These are phyloP conservation scores for Pseudogymnoascus sp. DNA, from an alignment of 2,329 filamentous ascomycete genomes.

Conservation along the genomic window DNA sequence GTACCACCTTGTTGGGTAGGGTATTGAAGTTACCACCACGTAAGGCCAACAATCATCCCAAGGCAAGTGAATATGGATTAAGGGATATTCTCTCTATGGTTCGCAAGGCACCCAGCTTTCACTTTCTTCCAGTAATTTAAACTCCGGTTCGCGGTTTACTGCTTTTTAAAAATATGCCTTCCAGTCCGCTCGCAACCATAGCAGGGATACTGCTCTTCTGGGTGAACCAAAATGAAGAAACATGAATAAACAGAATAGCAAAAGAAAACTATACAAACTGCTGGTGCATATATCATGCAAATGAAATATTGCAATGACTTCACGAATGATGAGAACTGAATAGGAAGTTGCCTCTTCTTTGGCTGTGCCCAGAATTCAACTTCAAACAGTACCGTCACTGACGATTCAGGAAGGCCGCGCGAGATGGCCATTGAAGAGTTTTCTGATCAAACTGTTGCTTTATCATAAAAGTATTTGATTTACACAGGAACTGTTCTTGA, in stretches of 20 bases:
- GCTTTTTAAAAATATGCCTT: not conserved
- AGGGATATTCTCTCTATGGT: not conserved
- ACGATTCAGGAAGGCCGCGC: not conserved
- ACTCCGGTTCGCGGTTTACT: not conserved
- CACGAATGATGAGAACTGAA: not conserved
- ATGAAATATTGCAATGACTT: not conserved
- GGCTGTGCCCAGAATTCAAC: not conserved
- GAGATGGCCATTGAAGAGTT: not conserved
- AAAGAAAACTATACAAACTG: not conserved
- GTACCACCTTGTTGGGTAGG: not conserved
- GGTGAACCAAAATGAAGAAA: not conserved
- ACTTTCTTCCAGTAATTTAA: not conserved
- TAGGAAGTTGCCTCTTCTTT: not conserved
- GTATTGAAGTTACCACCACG: not conserved
- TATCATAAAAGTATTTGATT: slow-evolving; percentile 5
- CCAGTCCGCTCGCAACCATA: not conserved
- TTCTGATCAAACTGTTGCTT: not conserved
- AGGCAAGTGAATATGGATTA: not conserved
- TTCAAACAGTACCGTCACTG: not conserved
- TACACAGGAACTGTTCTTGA: slow-evolving; percentile 3
- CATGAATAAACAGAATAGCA: not conserved
- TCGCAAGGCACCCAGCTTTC: not conserved
- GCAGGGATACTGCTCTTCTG: not conserved
- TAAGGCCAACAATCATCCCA: not conserved
- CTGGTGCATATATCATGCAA: not conserved